Base-by-base conservation (phyloP, 495 filamentous ascomycete genomes). In the Aspergillus taichungensis region DNA sequence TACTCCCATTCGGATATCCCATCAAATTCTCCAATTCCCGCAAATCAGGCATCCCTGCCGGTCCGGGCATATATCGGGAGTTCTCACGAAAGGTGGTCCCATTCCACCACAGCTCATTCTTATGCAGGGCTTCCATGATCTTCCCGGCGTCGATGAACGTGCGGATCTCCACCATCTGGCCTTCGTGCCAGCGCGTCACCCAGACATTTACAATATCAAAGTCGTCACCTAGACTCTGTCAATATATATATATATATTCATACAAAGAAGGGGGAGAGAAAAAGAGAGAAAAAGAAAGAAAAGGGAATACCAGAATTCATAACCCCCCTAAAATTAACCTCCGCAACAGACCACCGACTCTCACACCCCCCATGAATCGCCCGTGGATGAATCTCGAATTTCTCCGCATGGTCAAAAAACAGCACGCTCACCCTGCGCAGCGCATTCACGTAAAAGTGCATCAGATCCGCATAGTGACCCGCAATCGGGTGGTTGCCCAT, bases 41-140 rank as follows among this genome's bases (percentile, higher is more conserved):
- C n/a, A 64, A 34, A 47, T 64, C 55, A 6, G 63, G 62, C 63
- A 65, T 65, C 3, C 62, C 62, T 12, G 57, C 54, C n/a, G 62
- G 63, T 1, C 63, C 63, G 2, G 63, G 63, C 57, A 63, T 63
- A 39, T 63, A 67, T 36, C 51, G 51, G 34, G 52, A 28, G 39
- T 67, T 64, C 8, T 65, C 58, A 1, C 59, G 51, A 14, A 42
- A 35, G 3, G 52, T 61, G 13, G 60, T 63, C 3, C 53, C 57
- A 46, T 67, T 67, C 59, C 55, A 62, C 64, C 64, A 66, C 13
- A 64, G 47, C 47, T 66, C 62, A 18, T 66, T 66, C 49, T 66
- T 63, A 13, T 57, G 49, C 34, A 67, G 46, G 1, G 52, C 55
- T 3, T 66, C 56, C 46, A 52, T 60, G 28, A 66, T 63, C 13